Percentiles rank a stretch among this genome's conserved stretches.
Evolutionary conservation across 2,329 filamentous ascomycete species (phyloP).

Genomic region (Plectosphaerella plurivora): DNA sequence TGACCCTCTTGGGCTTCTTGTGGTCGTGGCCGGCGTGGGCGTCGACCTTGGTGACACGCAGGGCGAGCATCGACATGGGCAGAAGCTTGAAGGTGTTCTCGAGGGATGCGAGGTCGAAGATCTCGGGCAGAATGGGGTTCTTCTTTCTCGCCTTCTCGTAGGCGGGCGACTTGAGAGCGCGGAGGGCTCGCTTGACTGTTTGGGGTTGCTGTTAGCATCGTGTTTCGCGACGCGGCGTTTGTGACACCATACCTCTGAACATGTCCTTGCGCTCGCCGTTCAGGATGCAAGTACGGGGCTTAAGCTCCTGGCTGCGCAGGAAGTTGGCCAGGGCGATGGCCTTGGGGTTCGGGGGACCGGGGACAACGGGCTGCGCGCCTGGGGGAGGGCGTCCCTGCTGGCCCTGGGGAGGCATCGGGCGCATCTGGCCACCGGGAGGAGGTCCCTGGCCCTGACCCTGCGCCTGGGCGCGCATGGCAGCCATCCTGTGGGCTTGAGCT

Average conservation of each 20-base stretch:
- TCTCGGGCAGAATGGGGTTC: constrained; percentile 82
- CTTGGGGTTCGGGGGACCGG: constrained; percentile 81
- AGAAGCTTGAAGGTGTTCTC: constrained; percentile 95
- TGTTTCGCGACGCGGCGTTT: neutral
- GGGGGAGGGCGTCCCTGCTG: constrained; percentile 21
- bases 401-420: constrained; percentile 17
- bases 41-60: constrained; percentile 82
- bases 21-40: constrained; percentile 72
- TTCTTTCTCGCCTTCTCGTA: constrained; percentile 88
- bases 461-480: constrained; percentile 12
- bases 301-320: constrained; percentile 77
- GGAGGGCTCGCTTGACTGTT: constrained; percentile 89
- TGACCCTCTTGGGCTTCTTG: constrained; percentile 82
- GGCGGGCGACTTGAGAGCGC: constrained; percentile 80
- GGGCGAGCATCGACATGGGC: constrained; percentile 86
- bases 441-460: constrained; percentile 24
- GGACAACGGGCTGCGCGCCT: constrained; percentile 62
- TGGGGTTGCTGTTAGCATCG: neutral
- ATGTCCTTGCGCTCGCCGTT: constrained; percentile 97
- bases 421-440: constrained; percentile 10
- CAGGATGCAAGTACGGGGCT: constrained; percentile 85
- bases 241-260: constrained; percentile 75
- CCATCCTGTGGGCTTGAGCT: constrained; percentile 45
- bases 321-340: constrained; percentile 88
- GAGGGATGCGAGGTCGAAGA: constrained; percentile 82